These are phyloP conservation scores for Rhizopus stolonifer DNA, from an alignment of 371 early-diverging fungal species.

Conservation along the genomic window DNA sequence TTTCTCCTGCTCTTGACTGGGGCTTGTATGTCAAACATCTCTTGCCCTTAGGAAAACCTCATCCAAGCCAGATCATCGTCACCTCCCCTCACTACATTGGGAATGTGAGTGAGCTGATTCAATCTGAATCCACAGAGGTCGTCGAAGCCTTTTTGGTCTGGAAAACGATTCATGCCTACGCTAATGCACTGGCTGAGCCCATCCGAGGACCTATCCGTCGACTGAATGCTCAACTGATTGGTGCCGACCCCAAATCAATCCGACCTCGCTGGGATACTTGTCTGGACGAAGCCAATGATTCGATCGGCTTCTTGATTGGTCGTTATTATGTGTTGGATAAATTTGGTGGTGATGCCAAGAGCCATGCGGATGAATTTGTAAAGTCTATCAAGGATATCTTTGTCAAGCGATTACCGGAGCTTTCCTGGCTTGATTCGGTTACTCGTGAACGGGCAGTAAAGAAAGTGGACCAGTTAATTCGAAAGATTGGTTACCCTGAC, in stretches of 20 bases:
- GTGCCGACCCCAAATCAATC: slow-evolving; percentile 36
- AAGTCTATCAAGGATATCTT: slow-evolving; percentile 49
- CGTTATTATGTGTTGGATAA: slow-evolving; percentile 49
- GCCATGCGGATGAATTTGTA: slow-evolving; percentile 49
- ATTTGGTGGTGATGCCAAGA: slow-evolving; percentile 42
- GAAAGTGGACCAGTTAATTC: slow-evolving; percentile 42
- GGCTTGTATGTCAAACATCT: slow-evolving; percentile 28
- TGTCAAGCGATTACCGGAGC: slow-evolving; percentile 36
- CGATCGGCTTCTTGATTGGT: slow-evolving; percentile 52
- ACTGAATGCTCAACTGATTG: slow-evolving; percentile 32
- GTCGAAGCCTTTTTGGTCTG: slow-evolving; percentile 49
- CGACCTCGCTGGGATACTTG: slow-evolving; percentile 59
- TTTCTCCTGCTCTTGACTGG: slow-evolving; percentile 51
- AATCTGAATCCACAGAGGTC: slow-evolving; percentile 21
- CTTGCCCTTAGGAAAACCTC: slow-evolving; percentile 24
- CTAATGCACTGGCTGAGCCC: slow-evolving; percentile 27
- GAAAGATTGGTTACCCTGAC: slow-evolving; percentile 54
- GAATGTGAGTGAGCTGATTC: slow-evolving; percentile 34
- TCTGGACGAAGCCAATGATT: slow-evolving; percentile 34
- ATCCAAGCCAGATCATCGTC: slow-evolving; percentile 38
- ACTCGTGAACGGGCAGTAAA: slow-evolving; percentile 47
- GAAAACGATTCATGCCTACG: slow-evolving; percentile 30
- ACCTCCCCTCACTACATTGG: slow-evolving; percentile 42
- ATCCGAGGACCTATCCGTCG: slow-evolving; percentile 34
- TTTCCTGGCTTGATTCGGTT: slow-evolving; percentile 55